A percentile compares a stretch with the other conserved stretches of the same genome.
Conservation (phyloP, 1,139 yeast genomes). For the Zygosaccharomyces pseudobailii region DNA sequence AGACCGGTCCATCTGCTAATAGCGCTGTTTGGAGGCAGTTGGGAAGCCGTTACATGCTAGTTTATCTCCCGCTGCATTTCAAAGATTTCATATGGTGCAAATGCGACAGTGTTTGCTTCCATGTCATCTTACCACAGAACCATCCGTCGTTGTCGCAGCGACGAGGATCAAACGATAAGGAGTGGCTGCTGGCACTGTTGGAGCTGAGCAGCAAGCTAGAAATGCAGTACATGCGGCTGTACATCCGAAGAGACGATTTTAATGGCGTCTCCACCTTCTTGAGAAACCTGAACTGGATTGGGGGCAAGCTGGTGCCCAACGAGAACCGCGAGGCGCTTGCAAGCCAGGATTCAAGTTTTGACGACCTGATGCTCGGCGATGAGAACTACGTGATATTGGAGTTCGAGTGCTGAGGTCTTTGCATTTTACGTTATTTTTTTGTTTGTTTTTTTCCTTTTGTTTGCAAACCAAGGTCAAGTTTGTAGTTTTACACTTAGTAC, state of each 20-base stretch:
- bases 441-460: not conserved
- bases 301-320: conserved; percentile 29
- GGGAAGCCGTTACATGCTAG: conserved; percentile 22
- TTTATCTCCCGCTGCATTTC: conserved; percentile 25
- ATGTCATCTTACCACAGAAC: conserved; percentile 19
- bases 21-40: conserved; percentile 21
- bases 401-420: conserved; percentile 25
- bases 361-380: conserved; percentile 23
- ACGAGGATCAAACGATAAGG: conserved; percentile 18
- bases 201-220: conserved; percentile 22
- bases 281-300: conserved; percentile 31
- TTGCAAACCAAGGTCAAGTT: not conserved
- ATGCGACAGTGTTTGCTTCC: conserved; percentile 16
- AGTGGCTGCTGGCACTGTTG: conserved; percentile 26
- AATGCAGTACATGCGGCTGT: conserved; percentile 21
- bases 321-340: conserved; percentile 19
- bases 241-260: conserved; percentile 22
- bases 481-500: not conserved
- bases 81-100: conserved; percentile 25
- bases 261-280: conserved; percentile 21
- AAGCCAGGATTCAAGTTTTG: conserved; percentile 8
- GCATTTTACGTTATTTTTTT: not conserved
- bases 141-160: conserved; percentile 5
- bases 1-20: conserved; percentile 1
- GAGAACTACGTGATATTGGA: conserved; percentile 29